Conservation (phyloP, 495 filamentous ascomycete species). For the Trichoderma gamsii region DNA sequence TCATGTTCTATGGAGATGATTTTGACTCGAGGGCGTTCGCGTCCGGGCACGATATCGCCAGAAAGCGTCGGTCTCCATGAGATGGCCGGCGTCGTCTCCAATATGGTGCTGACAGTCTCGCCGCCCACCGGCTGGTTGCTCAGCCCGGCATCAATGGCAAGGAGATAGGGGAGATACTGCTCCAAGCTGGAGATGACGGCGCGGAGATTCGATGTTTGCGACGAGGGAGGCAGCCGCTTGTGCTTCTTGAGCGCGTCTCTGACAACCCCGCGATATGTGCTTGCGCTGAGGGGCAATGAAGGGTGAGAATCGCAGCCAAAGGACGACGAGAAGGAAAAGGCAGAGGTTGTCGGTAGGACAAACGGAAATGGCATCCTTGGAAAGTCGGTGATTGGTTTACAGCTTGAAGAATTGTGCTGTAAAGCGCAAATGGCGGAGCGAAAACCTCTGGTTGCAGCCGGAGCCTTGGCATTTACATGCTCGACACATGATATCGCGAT, state of each 20-base stretch:
- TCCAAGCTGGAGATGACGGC: conserved; percentile 60
- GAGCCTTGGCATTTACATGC: no score
- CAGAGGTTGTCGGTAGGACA: conserved; percentile 74
- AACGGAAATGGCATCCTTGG: conserved; percentile 75
- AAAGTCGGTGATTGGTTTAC: no score
- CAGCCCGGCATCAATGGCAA: conserved; percentile 66
- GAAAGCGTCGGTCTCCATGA: conserved; percentile 83
- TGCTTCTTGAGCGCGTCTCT: conserved; percentile 72
- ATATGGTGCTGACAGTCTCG: conserved; percentile 59
- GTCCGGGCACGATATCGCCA: conserved; percentile 46
- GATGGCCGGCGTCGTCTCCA: conserved; percentile 44
- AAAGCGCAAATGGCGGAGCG: no score
- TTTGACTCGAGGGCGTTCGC: conserved; percentile 54
- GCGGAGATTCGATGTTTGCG: conserved; percentile 60
- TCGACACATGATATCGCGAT: no score
- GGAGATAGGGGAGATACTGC: conserved; percentile 72
- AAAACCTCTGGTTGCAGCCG: no score
- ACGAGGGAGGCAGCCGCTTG: conserved; percentile 65
- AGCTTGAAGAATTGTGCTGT: no score
- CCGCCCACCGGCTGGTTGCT: conserved; percentile 32
- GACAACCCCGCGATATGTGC: conserved; percentile 71
- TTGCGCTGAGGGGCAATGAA: conserved; percentile 69
- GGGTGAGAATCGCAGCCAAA: conserved; percentile 70
- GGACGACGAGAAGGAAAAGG: conserved; percentile 67
- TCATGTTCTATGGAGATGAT: conserved; percentile 78